Evolutionary conservation across 331 rosid genomes (phyloP).

Genomic region (Pyracantha coccinea): DNA sequence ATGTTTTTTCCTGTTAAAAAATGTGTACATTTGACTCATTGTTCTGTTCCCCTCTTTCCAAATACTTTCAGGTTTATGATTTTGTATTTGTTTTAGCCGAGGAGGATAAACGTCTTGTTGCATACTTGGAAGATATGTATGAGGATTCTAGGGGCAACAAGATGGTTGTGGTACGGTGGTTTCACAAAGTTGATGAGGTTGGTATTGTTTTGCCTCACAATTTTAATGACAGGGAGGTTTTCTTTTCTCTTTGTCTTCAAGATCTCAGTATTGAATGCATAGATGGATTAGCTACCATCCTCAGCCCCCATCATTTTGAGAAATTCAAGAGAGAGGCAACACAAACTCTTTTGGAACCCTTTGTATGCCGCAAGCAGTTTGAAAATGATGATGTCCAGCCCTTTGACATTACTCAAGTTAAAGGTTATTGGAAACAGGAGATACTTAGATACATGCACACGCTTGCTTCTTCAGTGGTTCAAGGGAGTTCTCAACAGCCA

Average conservation of each 20-base stretch:
- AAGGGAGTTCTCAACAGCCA: constrained; percentile 34
- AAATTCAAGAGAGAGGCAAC: constrained; percentile 48
- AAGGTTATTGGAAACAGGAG: constrained; percentile 87
- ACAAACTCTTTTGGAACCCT: constrained; percentile 49
- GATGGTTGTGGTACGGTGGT: constrained; percentile 98
- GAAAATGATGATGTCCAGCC: constrained; percentile 64
- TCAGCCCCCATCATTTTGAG: constrained; percentile 69
- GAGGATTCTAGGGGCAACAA: constrained; percentile 90
- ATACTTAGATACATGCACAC: constrained; percentile 55
- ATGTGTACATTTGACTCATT: constrained; percentile 10
- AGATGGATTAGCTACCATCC: constrained; percentile 85
- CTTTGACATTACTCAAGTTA: constrained; percentile 64
- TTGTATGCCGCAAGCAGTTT: constrained; percentile 50
- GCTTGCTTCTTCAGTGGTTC: constrained; percentile 29
- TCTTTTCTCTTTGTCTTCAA: constrained; percentile 90
- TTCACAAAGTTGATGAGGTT: constrained; percentile 96
- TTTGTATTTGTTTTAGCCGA: constrained; percentile 85
- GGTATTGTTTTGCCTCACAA: constrained; percentile 73
- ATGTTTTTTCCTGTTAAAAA: not conserved
- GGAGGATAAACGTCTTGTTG: constrained; percentile 81
- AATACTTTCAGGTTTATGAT: constrained; percentile 56
- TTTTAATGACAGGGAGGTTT: constrained; percentile 89
- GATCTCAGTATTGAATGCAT: constrained; percentile 96
- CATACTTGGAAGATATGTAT: constrained; percentile 85
- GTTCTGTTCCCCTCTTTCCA: constrained; percentile 1